A percentile compares a stretch with the other conserved stretches of the same genome.
Conservation (phyloP, 768 basidiomycete species). For the Butyriboletus loyo region DNA sequence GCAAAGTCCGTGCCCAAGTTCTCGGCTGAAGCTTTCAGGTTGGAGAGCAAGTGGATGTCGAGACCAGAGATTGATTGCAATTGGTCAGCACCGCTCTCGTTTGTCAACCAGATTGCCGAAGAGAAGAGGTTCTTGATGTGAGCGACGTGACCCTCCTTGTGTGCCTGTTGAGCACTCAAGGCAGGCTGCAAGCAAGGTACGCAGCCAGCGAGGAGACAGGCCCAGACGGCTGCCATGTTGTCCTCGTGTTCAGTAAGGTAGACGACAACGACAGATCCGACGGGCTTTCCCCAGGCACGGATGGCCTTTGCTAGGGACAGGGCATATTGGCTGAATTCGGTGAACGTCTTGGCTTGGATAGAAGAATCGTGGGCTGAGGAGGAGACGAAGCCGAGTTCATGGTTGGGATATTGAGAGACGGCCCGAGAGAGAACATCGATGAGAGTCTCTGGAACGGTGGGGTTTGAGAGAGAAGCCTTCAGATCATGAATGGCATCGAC, state of each 20-base stretch:
- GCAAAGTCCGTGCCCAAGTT: conserved; percentile 9
- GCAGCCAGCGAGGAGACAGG: conserved; percentile 30
- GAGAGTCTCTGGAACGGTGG: conserved; percentile 16
- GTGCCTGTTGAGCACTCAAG: conserved; percentile 29
- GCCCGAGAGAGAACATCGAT: conserved; percentile 23
- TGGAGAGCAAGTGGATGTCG: conserved; percentile 26
- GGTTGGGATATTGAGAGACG: conserved; percentile 19
- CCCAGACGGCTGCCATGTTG: conserved; percentile 33
- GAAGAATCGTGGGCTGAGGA: conserved; percentile 28
- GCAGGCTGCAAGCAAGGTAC: conserved; percentile 34
- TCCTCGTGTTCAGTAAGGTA: conserved; percentile 34
- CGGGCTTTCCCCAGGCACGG: conserved; percentile 22
- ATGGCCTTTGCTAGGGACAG: conserved; percentile 23
- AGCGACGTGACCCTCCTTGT: conserved; percentile 15
- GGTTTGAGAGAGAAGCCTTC: conserved; percentile 12
- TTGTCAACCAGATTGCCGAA: conserved; percentile 33
- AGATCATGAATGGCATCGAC: conserved; percentile 8
- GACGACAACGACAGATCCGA: conserved; percentile 25
- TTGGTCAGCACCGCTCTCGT: conserved; percentile 27
- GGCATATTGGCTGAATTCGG: conserved; percentile 14
- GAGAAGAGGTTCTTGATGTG: conserved; percentile 31
- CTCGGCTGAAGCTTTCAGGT: conserved; percentile 15
- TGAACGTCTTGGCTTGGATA: conserved; percentile 26
- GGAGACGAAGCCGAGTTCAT: conserved; percentile 26
- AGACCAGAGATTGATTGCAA: conserved; percentile 21